Base-by-base conservation (phyloP, 495 filamentous ascomycete species). In the Aspergillus panamensis region DNA sequence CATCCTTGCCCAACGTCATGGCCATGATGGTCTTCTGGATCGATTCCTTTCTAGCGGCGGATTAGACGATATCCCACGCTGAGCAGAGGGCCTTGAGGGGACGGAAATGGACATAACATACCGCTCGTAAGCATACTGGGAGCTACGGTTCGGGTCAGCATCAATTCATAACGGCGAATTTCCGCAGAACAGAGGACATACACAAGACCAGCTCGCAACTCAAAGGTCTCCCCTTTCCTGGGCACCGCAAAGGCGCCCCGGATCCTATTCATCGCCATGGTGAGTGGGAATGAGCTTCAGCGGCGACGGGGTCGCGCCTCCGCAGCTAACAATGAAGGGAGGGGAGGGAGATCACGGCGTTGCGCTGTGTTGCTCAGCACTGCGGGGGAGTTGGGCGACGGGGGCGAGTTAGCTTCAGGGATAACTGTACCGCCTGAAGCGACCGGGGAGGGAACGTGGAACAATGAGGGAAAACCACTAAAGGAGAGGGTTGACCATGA, bases 21-120 rank as follows among this genome's bases (percentile, higher is more conserved):
- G 94, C 88, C 90, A 96, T 96, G 73, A 99, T 99, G 37, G 94
- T 99, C 78, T 96, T 97, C 72, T 97, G 92, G 64, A 99, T 99
- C 17, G 95, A 87, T 75, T 99, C 94, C 72, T 99, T 99, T 62
- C 93, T 87, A 51, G 55, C 52, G 51, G 12, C 43, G 16, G 35
- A 67, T 77, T 55, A 77, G 72, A 65, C 55, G 56, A 42, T 33
- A 53, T 63, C 48, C 44, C 8, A 37, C 59, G 37, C 47, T 30
- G 21, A 7, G 29, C 8, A 30, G 13, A 5, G n/a, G n/a, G 20
- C 1, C 25, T 5, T n/a, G 14, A 19, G 13, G 33, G 0, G 31
- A 25, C 10, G 10, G 57, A 43, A 29, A 43, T 32, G 14, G n/a
- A n/a, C 8, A 32, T 13, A 20, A 66, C 77, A 62, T 77, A 88